Percentiles rank a stretch among this genome's conserved stretches.
Evolutionary conservation across 75 land plant genomes (phyloP).

Genomic region (Chamaecyparis obtusa): DNA sequence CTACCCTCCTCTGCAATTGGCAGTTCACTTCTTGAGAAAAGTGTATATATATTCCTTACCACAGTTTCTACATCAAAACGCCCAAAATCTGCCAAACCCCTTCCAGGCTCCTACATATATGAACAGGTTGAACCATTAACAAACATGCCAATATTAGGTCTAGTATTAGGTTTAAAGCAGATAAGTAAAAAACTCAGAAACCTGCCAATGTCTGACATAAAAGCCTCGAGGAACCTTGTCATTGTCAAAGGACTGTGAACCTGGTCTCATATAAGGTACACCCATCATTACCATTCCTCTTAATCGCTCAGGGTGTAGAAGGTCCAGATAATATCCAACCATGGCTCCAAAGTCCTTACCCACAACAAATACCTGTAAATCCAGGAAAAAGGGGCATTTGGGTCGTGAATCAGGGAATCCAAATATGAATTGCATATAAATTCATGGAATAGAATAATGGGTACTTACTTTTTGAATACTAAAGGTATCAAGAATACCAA

Average conservation of each 20-base stretch:
- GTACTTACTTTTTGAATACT: neutral
- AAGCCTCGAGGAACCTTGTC: conserved; percentile 42
- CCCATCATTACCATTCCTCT: conserved; percentile 47
- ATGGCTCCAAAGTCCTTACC: conserved; percentile 29
- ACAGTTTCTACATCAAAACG: too few relatives aligned
- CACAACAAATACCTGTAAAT: neutral
- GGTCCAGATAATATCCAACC: conserved; percentile 25
- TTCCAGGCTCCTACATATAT: too few relatives aligned
- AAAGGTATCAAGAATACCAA: conserved; percentile 56
- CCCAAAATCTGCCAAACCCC: too few relatives aligned
- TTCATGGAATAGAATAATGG: conserved; percentile 13
- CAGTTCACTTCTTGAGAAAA: too few relatives aligned
- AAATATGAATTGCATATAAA: conserved; percentile 39
- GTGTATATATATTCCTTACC: too few relatives aligned
- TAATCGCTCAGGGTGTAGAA: conserved; percentile 46
- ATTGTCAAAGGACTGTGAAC: neutral
- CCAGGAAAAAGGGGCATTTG: neutral
- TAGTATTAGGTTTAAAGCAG: neutral
- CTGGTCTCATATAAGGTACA: conserved; percentile 24
- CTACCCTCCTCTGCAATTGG: too few relatives aligned
- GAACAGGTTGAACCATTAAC: too few relatives aligned
- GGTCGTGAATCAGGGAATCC: conserved; percentile 14
- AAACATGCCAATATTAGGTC: neutral
- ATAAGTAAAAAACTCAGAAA: neutral
- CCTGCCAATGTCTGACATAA: conserved; percentile 55